Evolutionary conservation across 768 basidiomycete genomes (phyloP).

Genomic region (Boletus subparvulus): DNA sequence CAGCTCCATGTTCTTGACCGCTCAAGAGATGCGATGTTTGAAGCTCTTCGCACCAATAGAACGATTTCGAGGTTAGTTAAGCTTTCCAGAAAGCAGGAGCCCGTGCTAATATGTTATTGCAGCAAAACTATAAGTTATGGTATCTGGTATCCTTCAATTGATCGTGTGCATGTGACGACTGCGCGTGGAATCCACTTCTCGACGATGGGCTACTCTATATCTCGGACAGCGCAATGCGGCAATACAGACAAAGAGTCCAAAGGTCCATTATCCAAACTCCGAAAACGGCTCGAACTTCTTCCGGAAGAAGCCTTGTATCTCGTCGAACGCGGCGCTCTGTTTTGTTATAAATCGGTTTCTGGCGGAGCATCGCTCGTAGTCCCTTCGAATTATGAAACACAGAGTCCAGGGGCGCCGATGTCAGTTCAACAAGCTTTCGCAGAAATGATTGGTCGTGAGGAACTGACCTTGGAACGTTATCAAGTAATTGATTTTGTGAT

Average conservation of each 20-base stretch:
- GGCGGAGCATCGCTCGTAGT: constrained; percentile 21
- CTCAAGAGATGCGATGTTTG: constrained; percentile 83
- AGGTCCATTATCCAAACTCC: constrained; percentile 36
- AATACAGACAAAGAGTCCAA: constrained; percentile 19
- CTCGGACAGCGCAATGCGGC: constrained; percentile 41
- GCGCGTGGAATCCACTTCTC: constrained; percentile 82
- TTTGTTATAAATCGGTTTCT: constrained; percentile 68
- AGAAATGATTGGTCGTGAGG: constrained; percentile 79
- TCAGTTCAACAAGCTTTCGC: constrained; percentile 87
- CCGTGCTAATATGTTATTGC: background rate
- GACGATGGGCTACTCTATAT: constrained; percentile 76
- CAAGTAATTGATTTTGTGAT: constrained; percentile 53
- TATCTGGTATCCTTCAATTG: constrained; percentile 69
- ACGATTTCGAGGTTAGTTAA: constrained; percentile 68
- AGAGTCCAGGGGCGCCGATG: constrained; percentile 71
- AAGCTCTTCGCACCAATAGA: constrained; percentile 69
- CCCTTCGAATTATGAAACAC: constrained; percentile 30
- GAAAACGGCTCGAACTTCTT: constrained; percentile 77
- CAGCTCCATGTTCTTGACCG: constrained; percentile 82
- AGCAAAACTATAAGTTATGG: constrained; percentile 82
- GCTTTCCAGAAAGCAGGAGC: background rate
- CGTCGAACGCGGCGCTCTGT: constrained; percentile 84
- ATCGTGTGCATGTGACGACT: constrained; percentile 66
- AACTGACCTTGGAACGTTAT: constrained; percentile 80
- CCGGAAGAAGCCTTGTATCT: constrained; percentile 96